Evolutionary conservation across 2,329 filamentous ascomycete species (phyloP), one percentile per base, ranked within the genome.

Genomic region (Pseudogymnoascus sp.): DNA sequence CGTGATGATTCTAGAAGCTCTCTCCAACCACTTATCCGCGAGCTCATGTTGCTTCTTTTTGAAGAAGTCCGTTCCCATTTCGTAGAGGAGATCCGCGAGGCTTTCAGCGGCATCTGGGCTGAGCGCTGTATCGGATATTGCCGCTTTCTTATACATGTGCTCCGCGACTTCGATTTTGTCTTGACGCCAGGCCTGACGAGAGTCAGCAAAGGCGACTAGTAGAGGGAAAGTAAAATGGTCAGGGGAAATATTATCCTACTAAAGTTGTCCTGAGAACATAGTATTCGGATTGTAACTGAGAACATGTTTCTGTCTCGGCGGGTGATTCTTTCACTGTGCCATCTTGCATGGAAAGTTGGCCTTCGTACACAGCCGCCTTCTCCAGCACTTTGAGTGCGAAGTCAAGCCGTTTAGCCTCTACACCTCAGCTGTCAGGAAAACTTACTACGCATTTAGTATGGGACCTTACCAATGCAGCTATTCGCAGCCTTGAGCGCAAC

Each of bases 121-220:
- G 2, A 82, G 70, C 60, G 59, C 68, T 20, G 68, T 68, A 37
- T 67, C 71, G 8, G 74, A 71, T n/a, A 63, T 74, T 67, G 75
- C 74, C 1, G 83, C 73, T 67, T 89, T 89, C 36, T 73, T 73
- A 71, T 87, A 92, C 78, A 94, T 84, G 71, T 90, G 84, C 60
- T 96, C 90, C 28, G 90, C 89, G 57, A 91, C 81, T 62, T 93
- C 88, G 12, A 88, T 77, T 39, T 87, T 82, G 39, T 83, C 79
- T 69, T 91, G 86, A 67, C 85, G 84, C 85, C 87, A 96, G 30
- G 86, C 82, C 90, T 93, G 35, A 33, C 63, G 61, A 12, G 28
- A 50, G 43, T 39, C 9, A 37, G 18, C n/a, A 47, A 43, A 20
- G 33, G 38, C 3, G 15, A 22, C n/a, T 11, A 53, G 30, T 28